Evolutionary conservation across 2,329 filamentous ascomycete genomes (phyloP).

Genomic region (Fusarium penzigii): DNA sequence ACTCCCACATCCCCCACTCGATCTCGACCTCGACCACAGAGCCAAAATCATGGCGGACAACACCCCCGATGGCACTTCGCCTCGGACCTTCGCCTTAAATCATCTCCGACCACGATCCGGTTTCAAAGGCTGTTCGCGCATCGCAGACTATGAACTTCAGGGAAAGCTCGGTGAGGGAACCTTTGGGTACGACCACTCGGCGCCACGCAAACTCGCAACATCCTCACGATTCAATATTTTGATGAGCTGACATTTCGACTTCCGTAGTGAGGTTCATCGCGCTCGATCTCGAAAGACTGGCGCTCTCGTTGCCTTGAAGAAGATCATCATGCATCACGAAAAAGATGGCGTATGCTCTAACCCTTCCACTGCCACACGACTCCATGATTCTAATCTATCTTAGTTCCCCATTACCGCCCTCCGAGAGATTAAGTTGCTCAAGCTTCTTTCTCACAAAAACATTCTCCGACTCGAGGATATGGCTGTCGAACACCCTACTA

Average conservation of each 20-base stretch:
- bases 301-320: constrained; percentile 84
- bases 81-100: constrained; percentile 57
- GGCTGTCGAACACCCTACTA: constrained; percentile 79
- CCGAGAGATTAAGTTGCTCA: constrained; percentile 95
- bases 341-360: constrained; percentile 76
- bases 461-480: constrained; percentile 89
- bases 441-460: constrained; percentile 90
- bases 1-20: not conserved
- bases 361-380: constrained; percentile 2
- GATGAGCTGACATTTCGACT: constrained; percentile 6
- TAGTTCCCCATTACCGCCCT: constrained; percentile 97
- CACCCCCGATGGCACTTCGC: constrained; percentile 47
- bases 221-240: constrained; percentile 10
- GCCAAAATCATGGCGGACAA: constrained; percentile 33
- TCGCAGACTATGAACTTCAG: constrained; percentile 76
- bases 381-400: constrained; percentile 6
- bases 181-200: constrained; percentile 67
- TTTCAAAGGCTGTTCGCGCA: constrained; percentile 84
- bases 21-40: not conserved
- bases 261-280: constrained; percentile 79
- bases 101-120: constrained; percentile 57
- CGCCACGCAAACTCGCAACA: not conserved
- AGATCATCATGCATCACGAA: constrained; percentile 99
- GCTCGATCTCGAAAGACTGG: constrained; percentile 76
- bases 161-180: constrained; percentile 92